These are phyloP conservation scores for Leccinellum luteum DNA, from an alignment of 768 basidiomycete genomes.

Conservation along the genomic window DNA sequence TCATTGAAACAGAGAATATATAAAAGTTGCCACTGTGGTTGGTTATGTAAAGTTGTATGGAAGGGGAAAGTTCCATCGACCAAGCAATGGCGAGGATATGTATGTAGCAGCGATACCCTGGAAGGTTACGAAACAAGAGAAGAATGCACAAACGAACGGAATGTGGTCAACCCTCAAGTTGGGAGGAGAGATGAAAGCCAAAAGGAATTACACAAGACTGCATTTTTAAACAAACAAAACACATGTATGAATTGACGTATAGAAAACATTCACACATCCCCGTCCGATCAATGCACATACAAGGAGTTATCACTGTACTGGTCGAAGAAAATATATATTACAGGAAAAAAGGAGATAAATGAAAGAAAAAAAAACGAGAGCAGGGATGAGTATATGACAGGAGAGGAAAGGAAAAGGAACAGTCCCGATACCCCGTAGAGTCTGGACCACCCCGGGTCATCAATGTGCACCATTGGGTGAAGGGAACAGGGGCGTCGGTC, in stretches of 20 bases:
- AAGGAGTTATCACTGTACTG: conserved; percentile 27
- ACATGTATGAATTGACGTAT: conserved; percentile 20
- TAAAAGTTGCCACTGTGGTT: too few relatives aligned
- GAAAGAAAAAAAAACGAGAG: conserved; percentile 13
- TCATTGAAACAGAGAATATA: too few relatives aligned
- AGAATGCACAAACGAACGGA: not conserved
- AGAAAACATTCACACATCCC: conserved; percentile 10
- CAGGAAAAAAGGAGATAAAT: conserved; percentile 27
- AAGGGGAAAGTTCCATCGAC: conserved; percentile 1
- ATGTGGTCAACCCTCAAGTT: not conserved
- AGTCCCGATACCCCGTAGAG: conserved; percentile 6
- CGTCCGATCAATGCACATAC: conserved; percentile 13
- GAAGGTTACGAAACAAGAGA: not conserved
- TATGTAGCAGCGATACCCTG: not conserved
- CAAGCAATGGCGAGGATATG: not conserved
- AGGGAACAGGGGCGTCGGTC: conserved; percentile 39
- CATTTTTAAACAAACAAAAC: conserved; percentile 13
- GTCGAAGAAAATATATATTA: conserved; percentile 22
- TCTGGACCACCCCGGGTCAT: conserved; percentile 1
- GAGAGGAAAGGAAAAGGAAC: not conserved
- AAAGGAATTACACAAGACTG: conserved; percentile 11
- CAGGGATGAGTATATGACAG: conserved; percentile 6
- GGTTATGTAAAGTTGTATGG: not conserved
- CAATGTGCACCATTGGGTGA: conserved; percentile 37
- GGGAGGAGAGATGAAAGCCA: not conserved